Base-by-base conservation (phyloP, 768 basidiomycete genomes). In the Podaxis sp. region DNA sequence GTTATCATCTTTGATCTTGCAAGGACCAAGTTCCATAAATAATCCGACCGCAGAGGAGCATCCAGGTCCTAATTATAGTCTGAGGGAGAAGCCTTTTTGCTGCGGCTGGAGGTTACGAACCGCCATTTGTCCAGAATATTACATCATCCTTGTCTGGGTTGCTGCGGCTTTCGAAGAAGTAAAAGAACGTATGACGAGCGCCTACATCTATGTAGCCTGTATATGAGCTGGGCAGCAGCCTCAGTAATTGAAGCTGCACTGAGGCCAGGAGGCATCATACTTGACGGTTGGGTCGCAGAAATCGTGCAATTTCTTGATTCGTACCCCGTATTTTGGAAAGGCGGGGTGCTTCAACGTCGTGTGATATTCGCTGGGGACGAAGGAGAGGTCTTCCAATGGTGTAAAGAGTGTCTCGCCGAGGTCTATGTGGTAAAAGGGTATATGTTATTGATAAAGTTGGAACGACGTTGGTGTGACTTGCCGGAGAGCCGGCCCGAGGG, bases 81-180 rank as follows among this genome's bases (percentile, higher is more conserved):
- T 33, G 33, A 33, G 33, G 2, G 33, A 33, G 8, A 2, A 33
- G 33, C 57, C 9, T 33, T 2, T 33, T 33, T 33, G 43, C 7
- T 19, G 22, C 29, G 27, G 29, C 33, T 64, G 37, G n/a, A 40
- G 9, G 22, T 38, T 24, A 61, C 63, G 47, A 49, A 69, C 79
- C 89, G 65, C 80, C 80, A 55, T 78, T 81, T 0, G 79, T 80
- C 81, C 81, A 82, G 67, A 87, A 83, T 9, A 87, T 83, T 7
- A 87, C 82, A 67, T 86, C 85, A 70, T 88, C 86, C 58, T 75
- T 82, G 36, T 80, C 80, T 4, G 88, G 87, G 63, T 86, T 75
- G 57, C 73, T 82, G 55, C 91, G 75, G 61, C 85, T 87, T 70
- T 92, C 88, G 70, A 91, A 92, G 71, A 91, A 91, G 76, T 89